Conservation (phyloP, 2,329 filamentous ascomycete genomes). For the Proliferodiscus dingleyae region DNA sequence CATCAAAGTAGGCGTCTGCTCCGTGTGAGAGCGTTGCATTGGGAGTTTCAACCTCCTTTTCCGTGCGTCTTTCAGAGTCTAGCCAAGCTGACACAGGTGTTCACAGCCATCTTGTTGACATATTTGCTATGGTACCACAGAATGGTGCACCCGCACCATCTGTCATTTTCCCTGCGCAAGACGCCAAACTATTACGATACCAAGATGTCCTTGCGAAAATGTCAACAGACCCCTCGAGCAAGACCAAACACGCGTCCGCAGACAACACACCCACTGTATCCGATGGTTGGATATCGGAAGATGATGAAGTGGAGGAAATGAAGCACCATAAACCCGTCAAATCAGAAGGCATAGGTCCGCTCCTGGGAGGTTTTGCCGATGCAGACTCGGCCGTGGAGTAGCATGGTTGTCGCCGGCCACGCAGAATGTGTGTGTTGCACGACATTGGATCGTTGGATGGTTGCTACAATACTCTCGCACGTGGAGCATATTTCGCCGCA, state of each 20-base stretch:
- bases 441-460: slow-evolving; percentile 26
- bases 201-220: slow-evolving; percentile 59
- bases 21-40: slow-evolving; percentile 7
- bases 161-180: slow-evolving; percentile 46
- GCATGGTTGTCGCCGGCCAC: slow-evolving; percentile 20
- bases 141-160: slow-evolving; percentile 35
- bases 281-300: slow-evolving; percentile 42
- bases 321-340: slow-evolving; percentile 28
- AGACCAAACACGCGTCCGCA: slow-evolving; percentile 26
- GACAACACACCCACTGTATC: slow-evolving; percentile 23
- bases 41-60: slow-evolving; percentile 8
- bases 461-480: slow-evolving; percentile 27
- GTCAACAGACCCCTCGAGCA: slow-evolving; percentile 41
- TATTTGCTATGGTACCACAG: slow-evolving; percentile 59
- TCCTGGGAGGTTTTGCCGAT: slow-evolving; percentile 33
- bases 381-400: slow-evolving; percentile 29
- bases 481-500: slow-evolving; percentile 21
- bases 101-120: slow-evolving; percentile 60
- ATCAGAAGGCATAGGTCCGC: slow-evolving; percentile 30
- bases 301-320: slow-evolving; percentile 29
- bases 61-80: slow-evolving; percentile 4
- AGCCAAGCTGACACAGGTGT: slow-evolving; percentile 15
- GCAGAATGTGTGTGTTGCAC: slow-evolving; percentile 22
- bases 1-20: slow-evolving; percentile 49
- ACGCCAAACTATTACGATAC: slow-evolving; percentile 52